Base-by-base conservation (phyloP, 2,329 filamentous ascomycete species). In the Xylariaceae sp. region DNA sequence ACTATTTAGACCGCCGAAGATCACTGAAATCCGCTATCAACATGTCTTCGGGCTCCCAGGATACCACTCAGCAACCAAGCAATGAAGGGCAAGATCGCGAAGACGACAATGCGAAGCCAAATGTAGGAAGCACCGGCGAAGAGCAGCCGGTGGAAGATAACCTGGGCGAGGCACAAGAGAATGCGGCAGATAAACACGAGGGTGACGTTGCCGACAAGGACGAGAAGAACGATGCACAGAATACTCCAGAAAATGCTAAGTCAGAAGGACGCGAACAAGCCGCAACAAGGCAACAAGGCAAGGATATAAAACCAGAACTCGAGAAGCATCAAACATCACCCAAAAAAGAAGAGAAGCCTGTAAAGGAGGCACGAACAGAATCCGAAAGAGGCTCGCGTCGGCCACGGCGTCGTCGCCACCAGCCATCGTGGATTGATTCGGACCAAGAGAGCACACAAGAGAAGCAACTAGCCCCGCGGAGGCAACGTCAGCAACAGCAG, bases 261-360 rank as follows among this genome's bases (percentile, higher is more conserved):
- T 16, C 7, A 46, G 24, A 19, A 37, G 26, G 60, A 33, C 53
- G 31, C 14, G 36, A 60, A 21, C n/a, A 57, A 40, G 56, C 37
- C 14, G 33, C 36, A 16, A 37, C 45, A 14, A 40, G 43, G 36
- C 31, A 56, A 44, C 62, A 64, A 28, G 45, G 50, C 6, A 16
- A 19, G 21, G 55, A 66, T 21, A 56, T 50, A 37, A 58, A 57
- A 39, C 45, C 58, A 21, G 46, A 57, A 46, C 54, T 51, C 47
- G 56, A 66, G 33, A 53, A 59, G 26, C 51, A 58, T 52, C 53
- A 61, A 51, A 50, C 62, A 43, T 79, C 79, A 64, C 67, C 71
- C 23, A 82, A 78, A 66, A 76, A 65, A 19, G 49, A 63, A 48
- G 61, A 57, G 21, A 65, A 65, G 45, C 58, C 65, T 3, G 41